A percentile compares a stretch with the other conserved stretches of the same genome.
Conservation (phyloP, 139 green algal genomes). For the Auxenochlorella protothecoides region DNA sequence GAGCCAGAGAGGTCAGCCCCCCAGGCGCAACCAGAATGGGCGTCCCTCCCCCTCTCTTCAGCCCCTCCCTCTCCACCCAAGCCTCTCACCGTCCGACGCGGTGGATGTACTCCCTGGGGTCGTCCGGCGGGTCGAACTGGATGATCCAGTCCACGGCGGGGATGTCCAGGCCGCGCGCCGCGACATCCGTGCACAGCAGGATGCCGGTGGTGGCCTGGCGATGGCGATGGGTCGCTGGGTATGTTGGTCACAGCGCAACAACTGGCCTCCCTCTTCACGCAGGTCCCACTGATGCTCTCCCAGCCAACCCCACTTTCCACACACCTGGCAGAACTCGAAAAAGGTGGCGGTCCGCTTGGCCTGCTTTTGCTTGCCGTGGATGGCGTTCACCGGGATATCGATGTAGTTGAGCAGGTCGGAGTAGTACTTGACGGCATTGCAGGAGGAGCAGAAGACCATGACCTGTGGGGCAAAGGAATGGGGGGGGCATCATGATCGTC, state of each 20-base stretch:
- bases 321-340: conserved; percentile 86
- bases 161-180: conserved; percentile 92
- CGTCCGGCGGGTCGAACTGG: conserved; percentile 92
- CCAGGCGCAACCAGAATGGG: too few species aligned
- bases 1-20: too few species aligned
- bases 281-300: too few species aligned
- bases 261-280: too few species aligned
- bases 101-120: conserved; percentile 93
- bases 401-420: conserved; percentile 98
- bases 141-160: conserved; percentile 97
- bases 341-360: conserved; percentile 91
- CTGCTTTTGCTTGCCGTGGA: conserved; percentile 99
- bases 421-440: conserved; percentile 92
- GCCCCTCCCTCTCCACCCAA: background rate
- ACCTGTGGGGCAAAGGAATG: conserved; percentile 36
- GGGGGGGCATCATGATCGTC: too few species aligned
- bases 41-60: too few species aligned
- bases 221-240: too few species aligned
- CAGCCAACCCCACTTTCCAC: background rate
- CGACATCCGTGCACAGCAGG: conserved; percentile 97
- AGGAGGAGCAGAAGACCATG: conserved; percentile 98
- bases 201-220: conserved; percentile 66
- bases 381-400: conserved; percentile 86
- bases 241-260: too few species aligned
- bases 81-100: conserved; percentile 42